Evolutionary conservation across 1,284 basidiomycete species (phyloP), one percentile per base, ranked within the genome.

Genomic region (Dichomitus squalens): DNA sequence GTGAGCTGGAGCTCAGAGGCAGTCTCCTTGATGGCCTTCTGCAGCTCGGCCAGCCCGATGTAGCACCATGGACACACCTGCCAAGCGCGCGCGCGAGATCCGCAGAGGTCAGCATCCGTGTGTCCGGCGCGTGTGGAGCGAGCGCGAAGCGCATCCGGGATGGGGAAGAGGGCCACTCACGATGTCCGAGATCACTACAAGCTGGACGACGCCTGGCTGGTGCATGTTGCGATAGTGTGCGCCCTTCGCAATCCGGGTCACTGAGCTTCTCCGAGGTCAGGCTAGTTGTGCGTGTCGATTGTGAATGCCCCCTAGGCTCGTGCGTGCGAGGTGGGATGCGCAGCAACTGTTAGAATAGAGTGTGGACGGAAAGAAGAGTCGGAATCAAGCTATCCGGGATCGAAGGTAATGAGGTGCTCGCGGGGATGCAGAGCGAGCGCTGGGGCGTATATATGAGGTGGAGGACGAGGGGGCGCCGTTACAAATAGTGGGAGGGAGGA

Each of bases 21-120:
- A 16, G n/a, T 47, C 52, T 83, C 79, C 1, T 80, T 75, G 44
- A 89, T 83, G 31, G 91, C 90, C 41, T 79, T 77, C 49, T 86
- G 75, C 54, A 93, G 80, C 66, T 91, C 87, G 70, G 85, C 83
- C 71, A 87, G 83, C 12, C 83, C 85, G 60, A 93, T 81, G 72
- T 85, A 90, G 72, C 89, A 92, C 76, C 87, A 91, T 54, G 81
- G 79, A 69, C 90, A 92, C 46, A 80, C 76, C 88, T 91, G 66
- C 47, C 41, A 34, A 44, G 51, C 11, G n/a, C 20, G 33, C 46
- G 18, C 51, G 43, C 41, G 23, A 44, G 41, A 9, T 16, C 44
- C 27, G 44, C 27, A 52, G 18, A n/a, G n/a, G 44, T 47, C 29
- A 47, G 44, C 18, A 46, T 29, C 31, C 50, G 52, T 55, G 39